A percentile compares a stretch with the other conserved stretches of the same genome.
Conservation (phyloP, 805 yeast genomes). For the Starmerella apicola region DNA sequence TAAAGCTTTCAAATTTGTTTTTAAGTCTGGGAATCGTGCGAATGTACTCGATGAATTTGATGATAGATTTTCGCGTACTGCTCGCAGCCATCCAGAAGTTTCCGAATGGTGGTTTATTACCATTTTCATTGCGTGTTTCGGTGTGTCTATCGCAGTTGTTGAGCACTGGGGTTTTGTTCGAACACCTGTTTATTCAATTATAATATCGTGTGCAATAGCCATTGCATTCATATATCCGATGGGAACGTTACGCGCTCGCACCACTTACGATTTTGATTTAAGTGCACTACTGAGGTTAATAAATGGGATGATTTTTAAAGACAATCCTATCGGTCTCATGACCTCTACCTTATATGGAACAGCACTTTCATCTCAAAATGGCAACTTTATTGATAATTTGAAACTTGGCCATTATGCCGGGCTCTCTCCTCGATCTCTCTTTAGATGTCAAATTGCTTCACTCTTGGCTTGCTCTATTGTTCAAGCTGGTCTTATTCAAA, state of each 20-base stretch:
- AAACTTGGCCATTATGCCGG: conserved; percentile 47
- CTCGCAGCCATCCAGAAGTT: conserved; percentile 46
- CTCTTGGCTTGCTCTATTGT: conserved; percentile 23
- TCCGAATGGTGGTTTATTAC: conserved; percentile 65
- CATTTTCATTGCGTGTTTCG: conserved; percentile 33
- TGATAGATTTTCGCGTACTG: conserved; percentile 50
- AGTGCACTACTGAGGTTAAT: conserved; percentile 40
- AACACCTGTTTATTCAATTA: conserved; percentile 35
- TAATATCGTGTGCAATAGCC: conserved; percentile 42
- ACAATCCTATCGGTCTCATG: conserved; percentile 43
- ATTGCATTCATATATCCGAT: conserved; percentile 41
- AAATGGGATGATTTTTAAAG: conserved; percentile 45
- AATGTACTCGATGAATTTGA: conserved; percentile 27
- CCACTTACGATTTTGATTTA: conserved; percentile 38
- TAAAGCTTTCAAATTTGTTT: background rate
- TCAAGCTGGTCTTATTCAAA: conserved; percentile 29
- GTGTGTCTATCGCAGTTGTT: conserved; percentile 36
- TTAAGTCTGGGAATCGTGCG: conserved; percentile 33
- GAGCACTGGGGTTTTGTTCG: conserved; percentile 27
- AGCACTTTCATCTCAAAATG: conserved; percentile 55
- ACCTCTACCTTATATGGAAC: conserved; percentile 42
- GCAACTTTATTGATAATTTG: conserved; percentile 41
- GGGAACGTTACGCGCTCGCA: conserved; percentile 36
- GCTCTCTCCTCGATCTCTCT: conserved; percentile 47
- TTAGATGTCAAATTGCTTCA: conserved; percentile 35